A percentile compares a stretch with the other conserved stretches of the same genome.
These are phyloP conservation scores for Aspergillus sp. DNA, from an alignment of 2,329 filamentous ascomycete genomes.

Conservation along the genomic window DNA sequence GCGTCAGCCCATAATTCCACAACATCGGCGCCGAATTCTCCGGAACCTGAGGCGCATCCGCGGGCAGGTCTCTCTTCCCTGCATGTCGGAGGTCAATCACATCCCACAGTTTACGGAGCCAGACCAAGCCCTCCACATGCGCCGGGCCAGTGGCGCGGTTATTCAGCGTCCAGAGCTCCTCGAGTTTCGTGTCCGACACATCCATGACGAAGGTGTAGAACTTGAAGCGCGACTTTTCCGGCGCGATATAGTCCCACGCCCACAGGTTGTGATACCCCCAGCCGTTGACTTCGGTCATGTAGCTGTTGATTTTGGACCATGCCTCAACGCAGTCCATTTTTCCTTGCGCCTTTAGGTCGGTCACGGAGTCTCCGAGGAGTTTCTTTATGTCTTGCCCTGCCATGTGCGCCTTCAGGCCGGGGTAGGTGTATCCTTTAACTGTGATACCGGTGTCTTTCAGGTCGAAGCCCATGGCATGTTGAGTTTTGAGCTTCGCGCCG, in stretches of 20 bases:
- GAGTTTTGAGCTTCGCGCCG: background rate
- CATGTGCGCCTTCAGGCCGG: background rate
- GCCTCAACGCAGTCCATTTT: background rate
- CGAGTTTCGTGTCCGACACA: background rate
- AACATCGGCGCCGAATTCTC: background rate
- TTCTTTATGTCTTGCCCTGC: background rate
- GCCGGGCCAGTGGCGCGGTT: background rate
- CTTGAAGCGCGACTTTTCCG: background rate
- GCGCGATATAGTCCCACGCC: background rate
- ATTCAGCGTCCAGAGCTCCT: background rate
- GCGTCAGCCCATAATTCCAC: slow-evolving; percentile 4
- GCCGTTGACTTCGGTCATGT: background rate
- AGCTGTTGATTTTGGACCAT: background rate
- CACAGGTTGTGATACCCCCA: background rate
- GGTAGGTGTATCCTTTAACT: background rate
- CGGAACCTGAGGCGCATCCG: background rate
- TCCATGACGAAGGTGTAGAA: background rate
- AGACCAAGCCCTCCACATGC: background rate
- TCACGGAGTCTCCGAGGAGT: background rate
- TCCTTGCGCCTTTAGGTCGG: background rate
- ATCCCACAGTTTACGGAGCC: background rate
- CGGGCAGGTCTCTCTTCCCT: background rate
- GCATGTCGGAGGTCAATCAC: background rate
- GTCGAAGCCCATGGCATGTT: background rate
- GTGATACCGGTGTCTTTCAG: background rate